These are phyloP conservation scores for Fraxinus sp. DNA, from an alignment of 305 asterid species.

Conservation along the genomic window DNA sequence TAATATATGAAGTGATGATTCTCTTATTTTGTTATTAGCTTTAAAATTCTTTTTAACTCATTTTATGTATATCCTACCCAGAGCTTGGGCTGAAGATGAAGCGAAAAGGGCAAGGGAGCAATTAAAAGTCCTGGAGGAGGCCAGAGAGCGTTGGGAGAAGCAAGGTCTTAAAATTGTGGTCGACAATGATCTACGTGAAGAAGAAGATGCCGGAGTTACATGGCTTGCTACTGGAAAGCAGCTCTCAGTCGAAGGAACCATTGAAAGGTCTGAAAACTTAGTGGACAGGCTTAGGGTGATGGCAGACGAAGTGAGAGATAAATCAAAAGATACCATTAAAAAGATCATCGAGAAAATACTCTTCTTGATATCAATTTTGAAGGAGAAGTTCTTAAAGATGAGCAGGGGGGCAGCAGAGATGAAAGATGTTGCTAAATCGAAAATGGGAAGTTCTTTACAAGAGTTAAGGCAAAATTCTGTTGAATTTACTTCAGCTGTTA, in stretches of 20 bases:
- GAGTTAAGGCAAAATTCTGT: constrained; percentile 40
- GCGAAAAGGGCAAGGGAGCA: constrained; percentile 89
- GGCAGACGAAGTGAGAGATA: constrained; percentile 64
- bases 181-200: constrained; percentile 78
- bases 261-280: constrained; percentile 63
- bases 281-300: constrained; percentile 70
- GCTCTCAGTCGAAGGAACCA: constrained; percentile 58
- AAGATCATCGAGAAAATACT: constrained; percentile 58
- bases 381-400: constrained; percentile 36
- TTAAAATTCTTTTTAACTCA: background rate
- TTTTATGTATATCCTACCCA: constrained; percentile 29
- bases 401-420: constrained; percentile 46
- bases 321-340: constrained; percentile 57
- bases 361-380: constrained; percentile 42
- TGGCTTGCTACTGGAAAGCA: constrained; percentile 72
- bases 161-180: constrained; percentile 90
- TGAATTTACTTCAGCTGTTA: constrained; percentile 46
- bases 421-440: constrained; percentile 41
- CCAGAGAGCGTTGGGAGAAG: constrained; percentile 76
- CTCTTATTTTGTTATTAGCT: background rate
- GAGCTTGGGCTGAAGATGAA: constrained; percentile 96
- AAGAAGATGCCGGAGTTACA: constrained; percentile 66
- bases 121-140: constrained; percentile 79
- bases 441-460: constrained; percentile 49
- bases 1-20: background rate